Evolutionary conservation across 306 rosid genomes (phyloP).

Genomic region (Quercus rubra): DNA sequence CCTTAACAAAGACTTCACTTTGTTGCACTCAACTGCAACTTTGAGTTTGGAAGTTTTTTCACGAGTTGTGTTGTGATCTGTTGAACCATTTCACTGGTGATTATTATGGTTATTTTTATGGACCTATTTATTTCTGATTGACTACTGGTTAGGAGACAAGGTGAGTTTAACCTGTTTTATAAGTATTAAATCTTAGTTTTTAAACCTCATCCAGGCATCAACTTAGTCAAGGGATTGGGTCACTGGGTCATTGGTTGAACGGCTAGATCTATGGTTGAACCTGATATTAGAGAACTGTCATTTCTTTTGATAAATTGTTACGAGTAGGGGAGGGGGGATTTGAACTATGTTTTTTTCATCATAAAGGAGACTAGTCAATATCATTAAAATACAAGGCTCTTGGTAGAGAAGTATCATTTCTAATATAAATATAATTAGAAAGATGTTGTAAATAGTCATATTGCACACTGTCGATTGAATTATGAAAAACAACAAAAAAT

Average conservation of each 20-base stretch:
- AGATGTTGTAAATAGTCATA: background rate
- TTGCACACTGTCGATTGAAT: background rate
- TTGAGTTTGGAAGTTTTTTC: background rate
- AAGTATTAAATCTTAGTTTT: background rate
- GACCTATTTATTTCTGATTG: background rate
- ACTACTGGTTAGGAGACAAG: background rate
- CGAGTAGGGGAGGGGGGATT: too few relatives aligned
- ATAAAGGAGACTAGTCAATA: too few relatives aligned
- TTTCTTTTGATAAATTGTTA: background rate
- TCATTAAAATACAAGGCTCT: too few relatives aligned
- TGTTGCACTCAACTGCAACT: background rate
- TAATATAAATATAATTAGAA: background rate
- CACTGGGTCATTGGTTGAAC: background rate
- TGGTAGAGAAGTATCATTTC: background rate
- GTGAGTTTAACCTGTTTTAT: background rate
- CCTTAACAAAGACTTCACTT: background rate
- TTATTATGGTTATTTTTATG: background rate
- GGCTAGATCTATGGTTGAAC: background rate
- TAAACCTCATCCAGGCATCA: background rate
- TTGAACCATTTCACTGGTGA: background rate
- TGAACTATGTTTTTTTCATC: too few relatives aligned
- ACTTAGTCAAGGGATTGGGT: too few relatives aligned
- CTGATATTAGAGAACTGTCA: background rate
- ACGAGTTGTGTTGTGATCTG: background rate
- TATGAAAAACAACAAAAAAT: background rate